A percentile compares a stretch with the other conserved stretches of the same genome.
Evolutionary conservation across 1,284 basidiomycete genomes (phyloP).

Genomic region (Irpex rosettiformis): DNA sequence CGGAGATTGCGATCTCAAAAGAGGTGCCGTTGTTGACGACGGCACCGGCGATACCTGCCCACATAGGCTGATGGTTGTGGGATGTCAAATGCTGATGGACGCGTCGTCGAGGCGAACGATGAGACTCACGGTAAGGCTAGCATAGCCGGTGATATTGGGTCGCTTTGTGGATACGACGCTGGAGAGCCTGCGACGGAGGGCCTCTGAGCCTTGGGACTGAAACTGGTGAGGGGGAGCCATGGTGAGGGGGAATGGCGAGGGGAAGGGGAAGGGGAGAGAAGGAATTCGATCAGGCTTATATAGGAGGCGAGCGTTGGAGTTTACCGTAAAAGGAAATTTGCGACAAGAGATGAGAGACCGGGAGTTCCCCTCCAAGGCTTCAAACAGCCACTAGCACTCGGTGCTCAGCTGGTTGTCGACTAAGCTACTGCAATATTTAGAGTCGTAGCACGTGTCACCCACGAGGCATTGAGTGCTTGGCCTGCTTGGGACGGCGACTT

Average conservation of each 20-base stretch:
- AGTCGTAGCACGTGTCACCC: constrained; percentile 9
- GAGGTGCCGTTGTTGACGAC: constrained; percentile 53
- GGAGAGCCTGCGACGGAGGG: constrained; percentile 65
- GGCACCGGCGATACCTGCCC: constrained; percentile 71
- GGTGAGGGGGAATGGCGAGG: constrained; percentile 23
- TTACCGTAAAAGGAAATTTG: neutral
- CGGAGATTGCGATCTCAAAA: constrained; percentile 69
- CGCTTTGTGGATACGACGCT: constrained; percentile 42
- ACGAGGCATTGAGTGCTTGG: neutral
- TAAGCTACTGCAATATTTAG: neutral
- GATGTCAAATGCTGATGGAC: constrained; percentile 16
- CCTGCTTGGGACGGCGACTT: neutral
- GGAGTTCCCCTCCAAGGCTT: constrained; percentile 1
- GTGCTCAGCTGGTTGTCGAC: neutral
- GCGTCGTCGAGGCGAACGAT: constrained; percentile 17
- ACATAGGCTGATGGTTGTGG: constrained; percentile 60
- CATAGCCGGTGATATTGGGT: constrained; percentile 51
- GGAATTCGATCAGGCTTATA: constrained; percentile 14
- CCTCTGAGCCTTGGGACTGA: constrained; percentile 57
- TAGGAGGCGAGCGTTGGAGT: constrained; percentile 9
- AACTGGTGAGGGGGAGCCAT: constrained; percentile 48
- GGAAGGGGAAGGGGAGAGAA: constrained; percentile 4
- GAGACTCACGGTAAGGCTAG: constrained; percentile 60
- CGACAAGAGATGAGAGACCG: neutral
- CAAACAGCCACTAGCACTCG: too few species aligned